Conservation (phyloP, 345 rosid genomes). For the Zanthoxylum bungeanum region DNA sequence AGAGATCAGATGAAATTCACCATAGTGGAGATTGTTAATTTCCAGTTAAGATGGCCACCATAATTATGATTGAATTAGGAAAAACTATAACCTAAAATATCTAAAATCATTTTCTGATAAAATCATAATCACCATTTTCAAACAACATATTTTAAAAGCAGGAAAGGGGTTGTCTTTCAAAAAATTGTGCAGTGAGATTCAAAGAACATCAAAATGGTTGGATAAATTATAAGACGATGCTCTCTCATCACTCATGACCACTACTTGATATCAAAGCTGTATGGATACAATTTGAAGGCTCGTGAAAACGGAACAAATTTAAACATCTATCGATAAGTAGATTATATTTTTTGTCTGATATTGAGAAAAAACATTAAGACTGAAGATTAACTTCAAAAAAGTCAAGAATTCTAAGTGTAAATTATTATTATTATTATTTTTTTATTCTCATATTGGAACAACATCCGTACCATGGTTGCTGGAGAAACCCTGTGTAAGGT, state of each 20-base stretch:
- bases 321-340: neutral
- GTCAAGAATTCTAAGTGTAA: neutral
- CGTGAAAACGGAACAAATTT: neutral
- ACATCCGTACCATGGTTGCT: constrained; percentile 79
- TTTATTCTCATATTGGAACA: constrained; percentile 21
- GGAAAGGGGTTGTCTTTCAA: neutral
- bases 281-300: neutral
- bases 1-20: neutral
- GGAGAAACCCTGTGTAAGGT: constrained; percentile 81
- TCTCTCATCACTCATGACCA: neutral
- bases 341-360: neutral
- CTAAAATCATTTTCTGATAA: neutral
- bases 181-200: neutral
- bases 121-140: too few species aligned
- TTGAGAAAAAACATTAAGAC: neutral
- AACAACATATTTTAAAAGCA: constrained; percentile 3
- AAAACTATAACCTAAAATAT: neutral
- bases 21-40: neutral
- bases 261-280: neutral
- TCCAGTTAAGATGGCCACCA: neutral
- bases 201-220: neutral
- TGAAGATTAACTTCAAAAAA: too few species aligned
- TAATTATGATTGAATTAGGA: neutral
- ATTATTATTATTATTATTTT: neutral
- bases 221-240: neutral